A percentile compares a stretch with the other conserved stretches of the same genome.
phyloP scores from a whole-genome alignment of 2,329 filamentous ascomycete genomes.

The Ophiostoma montium region DNA sequence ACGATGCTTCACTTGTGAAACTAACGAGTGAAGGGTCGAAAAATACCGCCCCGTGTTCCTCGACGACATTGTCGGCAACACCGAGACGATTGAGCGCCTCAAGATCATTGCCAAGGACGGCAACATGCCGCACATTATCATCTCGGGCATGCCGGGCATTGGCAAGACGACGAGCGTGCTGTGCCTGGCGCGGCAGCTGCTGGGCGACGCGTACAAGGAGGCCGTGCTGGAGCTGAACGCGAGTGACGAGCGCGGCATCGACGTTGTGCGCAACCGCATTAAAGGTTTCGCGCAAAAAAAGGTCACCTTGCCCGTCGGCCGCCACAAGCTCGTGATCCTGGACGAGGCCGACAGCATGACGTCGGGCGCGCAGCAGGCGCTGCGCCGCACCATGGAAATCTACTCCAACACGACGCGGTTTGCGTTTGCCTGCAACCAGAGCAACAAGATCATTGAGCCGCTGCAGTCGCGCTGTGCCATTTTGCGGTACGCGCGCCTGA shows the following conservation, averaged over 20 bases:
- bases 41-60: constrained; percentile 93
- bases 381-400: constrained; percentile 95
- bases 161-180: constrained; percentile 95
- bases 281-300: constrained; percentile 99
- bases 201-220: constrained; percentile 93
- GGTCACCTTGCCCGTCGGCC: constrained; percentile 77
- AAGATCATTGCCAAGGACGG: constrained; percentile 98
- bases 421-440: constrained; percentile 96
- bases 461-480: constrained; percentile 94
- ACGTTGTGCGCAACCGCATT: constrained; percentile 92
- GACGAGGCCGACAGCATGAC: constrained; percentile 99
- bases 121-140: constrained; percentile 98
- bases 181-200: constrained; percentile 78
- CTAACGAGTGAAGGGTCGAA: constrained; percentile 58
- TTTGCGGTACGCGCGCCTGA: constrained; percentile 80
- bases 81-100: constrained; percentile 88
- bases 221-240: constrained; percentile 94
- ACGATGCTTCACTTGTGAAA: not conserved
- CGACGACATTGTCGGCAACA: constrained; percentile 95
- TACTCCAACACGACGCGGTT: constrained; percentile 94
- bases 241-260: constrained; percentile 90
- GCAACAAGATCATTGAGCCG: constrained; percentile 99
- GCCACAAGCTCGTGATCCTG: constrained; percentile 93
- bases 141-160: constrained; percentile 98
- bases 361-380: constrained; percentile 84